Percentiles rank a stretch among this genome's conserved stretches.
Conservation (phyloP, 176 grass and related monocot genomes). For the Triticum aestivum region DNA sequence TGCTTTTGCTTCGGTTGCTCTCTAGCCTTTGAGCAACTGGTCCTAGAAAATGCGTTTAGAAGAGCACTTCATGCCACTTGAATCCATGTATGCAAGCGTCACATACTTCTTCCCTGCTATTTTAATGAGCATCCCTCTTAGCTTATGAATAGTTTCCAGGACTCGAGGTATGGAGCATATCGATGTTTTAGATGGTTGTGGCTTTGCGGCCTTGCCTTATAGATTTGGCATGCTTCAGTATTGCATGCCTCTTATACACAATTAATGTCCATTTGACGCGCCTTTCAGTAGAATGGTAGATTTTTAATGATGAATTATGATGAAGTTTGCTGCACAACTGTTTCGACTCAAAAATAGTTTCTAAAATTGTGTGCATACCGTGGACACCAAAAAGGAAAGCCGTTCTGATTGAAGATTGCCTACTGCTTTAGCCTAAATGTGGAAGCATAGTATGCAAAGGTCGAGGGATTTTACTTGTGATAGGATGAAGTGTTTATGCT, state of each 20-base stretch:
- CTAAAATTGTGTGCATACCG: not conserved
- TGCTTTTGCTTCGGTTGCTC: not conserved
- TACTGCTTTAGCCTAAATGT: not conserved
- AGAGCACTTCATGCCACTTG: not conserved
- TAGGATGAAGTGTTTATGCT: slow-evolving; percentile 1
- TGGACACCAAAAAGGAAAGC: not conserved
- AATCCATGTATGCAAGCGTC: not conserved
- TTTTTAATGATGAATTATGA: not conserved
- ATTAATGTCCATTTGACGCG: not conserved
- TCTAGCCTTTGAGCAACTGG: not conserved
- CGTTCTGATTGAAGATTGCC: not conserved
- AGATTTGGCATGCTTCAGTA: not conserved
- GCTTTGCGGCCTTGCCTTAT: not conserved
- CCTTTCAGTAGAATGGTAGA: not conserved
- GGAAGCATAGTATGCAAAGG: not conserved
- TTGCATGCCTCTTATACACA: not conserved
- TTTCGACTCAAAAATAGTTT: slow-evolving; percentile 6
- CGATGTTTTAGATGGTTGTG: slow-evolving; percentile 5
- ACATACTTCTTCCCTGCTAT: not conserved
- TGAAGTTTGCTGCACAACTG: not conserved
- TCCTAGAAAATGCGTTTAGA: not conserved
- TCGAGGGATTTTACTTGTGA: not conserved
- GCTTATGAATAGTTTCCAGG: not conserved
- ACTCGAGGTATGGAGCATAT: not conserved
- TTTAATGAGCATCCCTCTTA: not conserved